Evolutionary conservation across 108 stramenopile species (phyloP).

Genomic region (Cylindrotheca fusiformis): DNA sequence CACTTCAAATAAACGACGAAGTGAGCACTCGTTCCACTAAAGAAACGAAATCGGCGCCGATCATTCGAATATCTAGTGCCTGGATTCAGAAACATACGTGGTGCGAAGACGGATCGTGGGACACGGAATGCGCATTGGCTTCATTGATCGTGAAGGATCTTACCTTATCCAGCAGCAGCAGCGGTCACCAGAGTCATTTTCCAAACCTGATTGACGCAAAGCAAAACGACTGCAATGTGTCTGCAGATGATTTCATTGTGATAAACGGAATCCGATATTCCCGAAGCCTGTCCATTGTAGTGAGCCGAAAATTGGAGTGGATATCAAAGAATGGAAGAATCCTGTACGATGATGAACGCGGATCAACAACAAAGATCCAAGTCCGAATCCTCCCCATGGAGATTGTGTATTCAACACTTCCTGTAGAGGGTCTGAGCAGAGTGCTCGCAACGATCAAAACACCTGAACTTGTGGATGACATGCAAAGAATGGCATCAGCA

Average conservation of each 20-base stretch:
- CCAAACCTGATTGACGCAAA: slow-evolving; percentile 28
- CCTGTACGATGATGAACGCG: slow-evolving; percentile 7
- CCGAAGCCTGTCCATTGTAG: slow-evolving; percentile 20
- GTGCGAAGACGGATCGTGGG: slow-evolving; percentile 50
- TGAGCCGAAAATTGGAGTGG: slow-evolving; percentile 25
- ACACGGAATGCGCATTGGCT: slow-evolving; percentile 28
- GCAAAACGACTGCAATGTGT: neutral
- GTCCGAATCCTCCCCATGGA: slow-evolving; percentile 56
- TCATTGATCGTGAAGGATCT: slow-evolving; percentile 40
- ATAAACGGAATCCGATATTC: slow-evolving; percentile 26
- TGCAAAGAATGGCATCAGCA: slow-evolving; percentile 43
- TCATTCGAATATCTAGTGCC: slow-evolving; percentile 43
- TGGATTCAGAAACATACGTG: slow-evolving; percentile 32
- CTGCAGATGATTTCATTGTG: slow-evolving; percentile 14
- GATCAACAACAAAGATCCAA: slow-evolving; percentile 28
- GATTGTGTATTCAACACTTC: slow-evolving; percentile 56
- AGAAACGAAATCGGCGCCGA: slow-evolving; percentile 14
- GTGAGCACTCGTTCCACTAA: slow-evolving; percentile 4
- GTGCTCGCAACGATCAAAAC: slow-evolving; percentile 59
- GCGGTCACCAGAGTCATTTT: neutral
- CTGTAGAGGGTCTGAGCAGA: slow-evolving; percentile 53
- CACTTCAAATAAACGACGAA: slow-evolving; percentile 51
- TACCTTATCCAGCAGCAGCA: slow-evolving; percentile 6
- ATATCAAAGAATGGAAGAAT: neutral
- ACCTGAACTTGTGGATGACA: slow-evolving; percentile 58